Conservation (phyloP, 192 early-diverging fungal species). For the Gigaspora rosea region DNA sequence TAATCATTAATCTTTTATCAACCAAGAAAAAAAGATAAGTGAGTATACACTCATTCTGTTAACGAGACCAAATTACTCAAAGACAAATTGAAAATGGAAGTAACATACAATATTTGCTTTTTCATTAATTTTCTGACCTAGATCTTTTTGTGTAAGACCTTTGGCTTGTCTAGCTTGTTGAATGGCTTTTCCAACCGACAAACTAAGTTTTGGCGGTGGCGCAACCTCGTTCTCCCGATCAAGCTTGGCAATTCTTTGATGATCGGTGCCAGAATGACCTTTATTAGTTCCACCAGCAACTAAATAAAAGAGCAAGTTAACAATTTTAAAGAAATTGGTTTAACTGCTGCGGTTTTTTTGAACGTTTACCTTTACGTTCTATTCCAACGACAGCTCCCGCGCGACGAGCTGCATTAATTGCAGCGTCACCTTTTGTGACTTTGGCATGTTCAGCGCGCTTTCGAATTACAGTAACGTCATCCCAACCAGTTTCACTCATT, state of each 20-base stretch:
- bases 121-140: conserved; percentile 88
- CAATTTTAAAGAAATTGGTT: background rate
- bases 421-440: conserved; percentile 60
- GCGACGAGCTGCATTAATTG: conserved; percentile 76
- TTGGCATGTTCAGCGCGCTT: conserved; percentile 67
- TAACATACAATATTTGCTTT: conserved; percentile 77
- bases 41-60: background rate
- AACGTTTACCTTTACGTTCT: conserved; percentile 67
- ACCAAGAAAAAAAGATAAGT: background rate
- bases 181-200: conserved; percentile 80
- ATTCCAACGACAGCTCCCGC: conserved; percentile 69
- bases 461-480: conserved; percentile 75
- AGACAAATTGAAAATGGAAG: background rate
- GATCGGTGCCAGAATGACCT: conserved; percentile 63
- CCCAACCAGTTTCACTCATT: conserved; percentile 62
- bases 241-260: conserved; percentile 80
- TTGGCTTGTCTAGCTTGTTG: conserved; percentile 76
- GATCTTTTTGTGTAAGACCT: conserved; percentile 84
- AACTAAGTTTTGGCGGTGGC: conserved; percentile 64
- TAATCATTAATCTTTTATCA: conserved; percentile 77
- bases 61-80: background rate
- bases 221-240: conserved; percentile 88
- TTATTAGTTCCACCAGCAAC: conserved; percentile 53
- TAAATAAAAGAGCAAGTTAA: background rate
- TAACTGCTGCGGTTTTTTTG: too few relatives aligned